Evolutionary conservation across 495 filamentous ascomycete genomes (phyloP).

Genomic region (Pseudomonodictys pantanalensis): DNA sequence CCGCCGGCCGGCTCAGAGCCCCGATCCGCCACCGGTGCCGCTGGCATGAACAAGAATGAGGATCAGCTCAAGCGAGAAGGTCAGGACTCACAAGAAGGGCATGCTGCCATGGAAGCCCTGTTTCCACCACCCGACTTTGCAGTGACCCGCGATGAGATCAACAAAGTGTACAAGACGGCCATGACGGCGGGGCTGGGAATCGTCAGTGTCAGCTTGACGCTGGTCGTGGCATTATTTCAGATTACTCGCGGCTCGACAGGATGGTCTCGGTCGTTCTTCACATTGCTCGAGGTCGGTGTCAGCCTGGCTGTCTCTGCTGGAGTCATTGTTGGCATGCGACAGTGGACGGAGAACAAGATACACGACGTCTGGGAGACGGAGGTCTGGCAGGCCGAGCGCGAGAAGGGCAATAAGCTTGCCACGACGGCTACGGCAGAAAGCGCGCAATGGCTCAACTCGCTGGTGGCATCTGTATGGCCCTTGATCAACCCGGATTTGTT

Average conservation of each 20-base stretch:
- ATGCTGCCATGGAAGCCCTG: constrained; percentile 53
- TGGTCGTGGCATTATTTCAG: constrained; percentile 27
- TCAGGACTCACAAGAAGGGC: constrained; percentile 47
- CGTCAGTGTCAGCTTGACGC: constrained; percentile 30
- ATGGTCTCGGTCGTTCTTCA: constrained; percentile 23
- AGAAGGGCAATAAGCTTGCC: constrained; percentile 44
- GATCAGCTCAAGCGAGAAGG: constrained; percentile 48
- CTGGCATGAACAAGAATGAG: constrained; percentile 47
- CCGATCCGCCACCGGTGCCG: constrained; percentile 48
- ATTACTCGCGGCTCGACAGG: constrained; percentile 23
- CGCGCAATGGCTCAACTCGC: constrained; percentile 63
- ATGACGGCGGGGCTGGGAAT: constrained; percentile 45
- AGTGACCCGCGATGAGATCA: constrained; percentile 49
- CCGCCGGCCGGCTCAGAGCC: constrained; percentile 45
- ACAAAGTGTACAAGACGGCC: constrained; percentile 46
- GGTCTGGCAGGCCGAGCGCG: constrained; percentile 58
- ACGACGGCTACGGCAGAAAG: constrained; percentile 55
- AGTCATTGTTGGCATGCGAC: constrained; percentile 47
- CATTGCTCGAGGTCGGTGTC: constrained; percentile 12
- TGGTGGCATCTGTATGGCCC: constrained; percentile 63
- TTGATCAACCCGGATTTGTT: constrained; percentile 71
- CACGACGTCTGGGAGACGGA: constrained; percentile 58
- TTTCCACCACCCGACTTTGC: constrained; percentile 63
- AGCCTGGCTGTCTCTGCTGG: constrained; percentile 34
- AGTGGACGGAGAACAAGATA: constrained; percentile 55